Evolutionary conservation across 441 rosid genomes (phyloP).

Genomic region (Metrosideros polymorpha): DNA sequence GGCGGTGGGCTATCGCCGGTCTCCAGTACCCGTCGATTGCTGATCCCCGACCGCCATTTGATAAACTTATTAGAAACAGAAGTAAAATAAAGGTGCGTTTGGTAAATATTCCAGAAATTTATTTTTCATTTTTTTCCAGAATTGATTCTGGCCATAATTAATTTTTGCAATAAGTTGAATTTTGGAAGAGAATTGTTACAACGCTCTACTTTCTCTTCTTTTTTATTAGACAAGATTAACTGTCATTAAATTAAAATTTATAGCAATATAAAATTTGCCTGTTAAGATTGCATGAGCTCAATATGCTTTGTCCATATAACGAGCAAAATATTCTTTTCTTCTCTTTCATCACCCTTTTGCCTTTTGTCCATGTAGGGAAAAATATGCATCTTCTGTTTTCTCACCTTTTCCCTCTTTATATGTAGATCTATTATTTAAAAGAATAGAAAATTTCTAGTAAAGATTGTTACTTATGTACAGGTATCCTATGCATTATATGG

Average conservation of each 20-base stretch:
- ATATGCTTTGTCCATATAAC: not conserved
- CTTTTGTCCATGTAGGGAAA: not conserved
- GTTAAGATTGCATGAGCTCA: not conserved
- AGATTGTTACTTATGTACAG: not conserved
- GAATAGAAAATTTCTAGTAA: not conserved
- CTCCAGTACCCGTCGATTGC: too few species aligned
- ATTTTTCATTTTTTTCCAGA: too few species aligned
- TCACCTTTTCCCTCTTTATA: not conserved
- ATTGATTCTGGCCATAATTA: too few species aligned
- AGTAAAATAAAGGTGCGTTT: too few species aligned
- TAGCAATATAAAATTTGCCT: not conserved
- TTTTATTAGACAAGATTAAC: not conserved
- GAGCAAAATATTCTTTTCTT: not conserved
- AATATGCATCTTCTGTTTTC: not conserved
- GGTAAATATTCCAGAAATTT: too few species aligned
- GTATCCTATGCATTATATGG: not conserved
- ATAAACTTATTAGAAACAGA: too few species aligned
- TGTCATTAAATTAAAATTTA: not conserved
- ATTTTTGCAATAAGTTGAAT: too few species aligned
- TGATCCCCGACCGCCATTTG: too few species aligned
- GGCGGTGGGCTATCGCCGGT: too few species aligned
- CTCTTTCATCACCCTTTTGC: not conserved
- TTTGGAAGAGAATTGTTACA: too few species aligned
- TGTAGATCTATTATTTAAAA: not conserved
- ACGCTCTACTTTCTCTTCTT: not conserved